Evolutionary conservation across 345 rosid species (phyloP).

Genomic region (Bruguiera sexangula): DNA sequence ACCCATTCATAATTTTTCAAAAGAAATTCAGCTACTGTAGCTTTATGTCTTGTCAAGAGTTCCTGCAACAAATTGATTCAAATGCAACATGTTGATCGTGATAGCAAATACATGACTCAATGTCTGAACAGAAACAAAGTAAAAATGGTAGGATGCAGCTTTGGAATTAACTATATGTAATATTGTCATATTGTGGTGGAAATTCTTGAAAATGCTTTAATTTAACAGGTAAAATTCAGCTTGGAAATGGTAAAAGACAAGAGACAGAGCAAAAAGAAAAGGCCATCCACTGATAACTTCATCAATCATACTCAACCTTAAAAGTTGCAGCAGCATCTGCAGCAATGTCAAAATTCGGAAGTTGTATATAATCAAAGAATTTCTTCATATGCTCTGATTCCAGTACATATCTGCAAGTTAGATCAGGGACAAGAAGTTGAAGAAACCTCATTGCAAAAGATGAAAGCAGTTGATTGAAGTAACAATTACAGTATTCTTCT

Average conservation of each 20-base stretch:
- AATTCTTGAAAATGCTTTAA: background rate
- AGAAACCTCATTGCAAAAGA: background rate
- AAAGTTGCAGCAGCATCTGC: conserved; percentile 99
- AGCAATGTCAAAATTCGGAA: conserved; percentile 93
- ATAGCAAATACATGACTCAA: background rate
- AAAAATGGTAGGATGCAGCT: background rate
- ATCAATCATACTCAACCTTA: conserved; percentile 51
- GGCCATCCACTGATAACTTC: background rate
- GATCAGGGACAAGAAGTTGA: conserved; percentile 10
- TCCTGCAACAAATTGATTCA: conserved; percentile 53
- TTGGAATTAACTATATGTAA: conserved; percentile 1
- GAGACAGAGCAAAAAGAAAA: conserved; percentile 9
- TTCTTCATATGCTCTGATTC: conserved; percentile 83
- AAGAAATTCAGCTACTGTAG: conserved; percentile 96
- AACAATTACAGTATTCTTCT: background rate
- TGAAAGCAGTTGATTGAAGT: background rate
- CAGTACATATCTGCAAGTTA: conserved; percentile 69
- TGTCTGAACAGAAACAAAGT: background rate
- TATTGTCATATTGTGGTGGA: background rate
- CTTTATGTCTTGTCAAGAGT: conserved; percentile 93
- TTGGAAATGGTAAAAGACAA: background rate
- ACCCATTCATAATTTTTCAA: conserved; percentile 94
- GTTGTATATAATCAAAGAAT: conserved; percentile 85
- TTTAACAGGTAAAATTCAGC: background rate
- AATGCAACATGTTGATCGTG: conserved; percentile 16